These are phyloP conservation scores for Rutstroemia sp. DNA, from an alignment of 2,329 filamentous ascomycete genomes.

Conservation along the genomic window DNA sequence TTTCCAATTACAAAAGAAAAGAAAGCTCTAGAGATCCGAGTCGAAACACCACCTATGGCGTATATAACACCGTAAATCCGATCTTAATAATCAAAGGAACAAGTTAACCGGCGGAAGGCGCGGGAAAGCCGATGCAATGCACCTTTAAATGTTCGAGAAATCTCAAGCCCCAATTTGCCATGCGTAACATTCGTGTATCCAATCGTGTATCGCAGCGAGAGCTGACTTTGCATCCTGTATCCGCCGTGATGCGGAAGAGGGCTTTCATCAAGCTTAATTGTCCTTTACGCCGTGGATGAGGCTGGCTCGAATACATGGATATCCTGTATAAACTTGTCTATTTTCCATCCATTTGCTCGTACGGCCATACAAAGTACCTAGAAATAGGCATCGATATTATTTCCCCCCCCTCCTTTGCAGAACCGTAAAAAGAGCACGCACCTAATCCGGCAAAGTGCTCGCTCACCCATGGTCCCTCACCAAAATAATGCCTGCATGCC, in stretches of 20 bases:
- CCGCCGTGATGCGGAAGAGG: background rate
- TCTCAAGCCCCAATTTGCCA: background rate
- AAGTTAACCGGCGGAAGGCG: background rate
- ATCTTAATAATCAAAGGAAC: background rate
- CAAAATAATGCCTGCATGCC: background rate
- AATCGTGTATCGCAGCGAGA: background rate
- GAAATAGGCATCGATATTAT: no score
- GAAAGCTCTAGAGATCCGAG: no score
- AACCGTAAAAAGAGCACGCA: background rate
- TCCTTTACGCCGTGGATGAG: background rate
- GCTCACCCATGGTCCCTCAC: no score
- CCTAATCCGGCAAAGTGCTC: background rate
- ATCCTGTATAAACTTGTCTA: no score
- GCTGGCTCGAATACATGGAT: no score
- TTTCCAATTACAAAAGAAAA: no score
- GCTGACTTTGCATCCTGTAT: conserved; percentile 5
- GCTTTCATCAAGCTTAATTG: background rate
- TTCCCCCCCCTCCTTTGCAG: no score
- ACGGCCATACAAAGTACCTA: no score
- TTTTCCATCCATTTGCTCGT: no score
- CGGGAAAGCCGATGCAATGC: conserved; percentile 8
- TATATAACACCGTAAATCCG: background rate
- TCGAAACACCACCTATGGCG: background rate
- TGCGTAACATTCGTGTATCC: background rate
- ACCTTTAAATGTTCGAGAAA: background rate